These are phyloP conservation scores for Lantana camara DNA, from an alignment of 257 asterid genomes.

Conservation along the genomic window DNA sequence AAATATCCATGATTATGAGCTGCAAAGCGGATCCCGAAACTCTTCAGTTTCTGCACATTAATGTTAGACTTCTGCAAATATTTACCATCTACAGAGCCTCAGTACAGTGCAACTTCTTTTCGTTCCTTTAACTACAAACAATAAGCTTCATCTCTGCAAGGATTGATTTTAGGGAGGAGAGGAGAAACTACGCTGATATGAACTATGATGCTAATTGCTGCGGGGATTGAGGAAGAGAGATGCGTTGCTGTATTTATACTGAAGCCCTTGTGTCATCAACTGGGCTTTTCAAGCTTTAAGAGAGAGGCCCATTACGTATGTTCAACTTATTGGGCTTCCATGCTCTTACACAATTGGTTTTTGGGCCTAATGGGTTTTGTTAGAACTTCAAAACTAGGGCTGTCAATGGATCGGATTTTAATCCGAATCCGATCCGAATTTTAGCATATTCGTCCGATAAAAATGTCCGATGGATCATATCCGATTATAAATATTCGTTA, in stretches of 20 bases:
- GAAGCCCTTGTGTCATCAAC: slow-evolving; percentile 11
- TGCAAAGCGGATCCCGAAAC: slow-evolving; percentile 55
- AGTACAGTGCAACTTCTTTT: slow-evolving; percentile 46
- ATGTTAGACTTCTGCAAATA: slow-evolving; percentile 31
- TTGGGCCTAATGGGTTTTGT: too few relatives aligned
- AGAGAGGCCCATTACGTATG: background rate
- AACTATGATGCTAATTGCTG: background rate
- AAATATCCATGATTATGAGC: slow-evolving; percentile 33
- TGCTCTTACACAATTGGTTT: too few relatives aligned
- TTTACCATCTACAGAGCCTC: slow-evolving; percentile 31
- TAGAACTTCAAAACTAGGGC: too few relatives aligned
- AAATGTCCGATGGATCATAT: too few relatives aligned
- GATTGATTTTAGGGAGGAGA: too few relatives aligned
- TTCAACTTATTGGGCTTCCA: background rate
- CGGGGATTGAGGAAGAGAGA: background rate
- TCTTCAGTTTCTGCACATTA: slow-evolving; percentile 37
- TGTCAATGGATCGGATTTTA: too few relatives aligned
- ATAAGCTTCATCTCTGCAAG: too few relatives aligned
- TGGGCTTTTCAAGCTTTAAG: background rate
- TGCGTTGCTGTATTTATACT: slow-evolving; percentile 10
- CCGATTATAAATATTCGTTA: too few relatives aligned
- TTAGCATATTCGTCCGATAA: too few relatives aligned
- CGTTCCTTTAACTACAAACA: background rate
- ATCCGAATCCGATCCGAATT: too few relatives aligned
- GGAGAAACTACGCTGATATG: too few relatives aligned